phyloP scores from a whole-genome alignment of 129 eudicot species.

The Ambrosia trifida region DNA sequence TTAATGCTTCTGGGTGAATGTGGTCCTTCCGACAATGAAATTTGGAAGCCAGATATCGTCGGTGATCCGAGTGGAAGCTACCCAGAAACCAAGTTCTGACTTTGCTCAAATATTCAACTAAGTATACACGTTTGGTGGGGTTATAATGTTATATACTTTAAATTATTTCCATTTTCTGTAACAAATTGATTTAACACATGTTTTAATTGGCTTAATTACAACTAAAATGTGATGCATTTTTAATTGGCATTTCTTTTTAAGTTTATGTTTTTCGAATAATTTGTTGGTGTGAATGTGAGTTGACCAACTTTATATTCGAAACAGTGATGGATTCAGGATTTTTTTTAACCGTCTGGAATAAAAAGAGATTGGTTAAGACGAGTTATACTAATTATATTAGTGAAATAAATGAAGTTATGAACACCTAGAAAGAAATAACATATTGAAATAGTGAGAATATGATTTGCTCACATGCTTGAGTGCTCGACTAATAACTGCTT shows the following conservation, averaged over 20 bases:
- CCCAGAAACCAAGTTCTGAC: slow-evolving; percentile 7
- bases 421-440: too few relatives aligned
- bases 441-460: too few relatives aligned
- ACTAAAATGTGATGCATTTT: not conserved
- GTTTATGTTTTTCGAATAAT: not conserved
- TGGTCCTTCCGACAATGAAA: slow-evolving; percentile 36
- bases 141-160: not conserved
- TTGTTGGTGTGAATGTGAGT: not conserved
- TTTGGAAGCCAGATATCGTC: slow-evolving; percentile 27
- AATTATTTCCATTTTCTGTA: not conserved
- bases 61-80: slow-evolving; percentile 36
- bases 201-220: slow-evolving; percentile 5
- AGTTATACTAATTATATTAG: too few relatives aligned
- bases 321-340: too few relatives aligned
- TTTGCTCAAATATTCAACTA: slow-evolving; percentile 18
- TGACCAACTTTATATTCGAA: too few relatives aligned
- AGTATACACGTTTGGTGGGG: slow-evolving; percentile 32
- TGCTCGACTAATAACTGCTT: too few relatives aligned
- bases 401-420: too few relatives aligned
- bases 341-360: too few relatives aligned
- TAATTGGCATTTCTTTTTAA: not conserved
- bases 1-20: slow-evolving; percentile 28
- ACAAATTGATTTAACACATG: not conserved
- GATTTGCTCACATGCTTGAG: too few relatives aligned
- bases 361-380: too few relatives aligned